These are phyloP conservation scores for Closterium sp. DNA, from an alignment of 139 green algal species.

Conservation along the genomic window DNA sequence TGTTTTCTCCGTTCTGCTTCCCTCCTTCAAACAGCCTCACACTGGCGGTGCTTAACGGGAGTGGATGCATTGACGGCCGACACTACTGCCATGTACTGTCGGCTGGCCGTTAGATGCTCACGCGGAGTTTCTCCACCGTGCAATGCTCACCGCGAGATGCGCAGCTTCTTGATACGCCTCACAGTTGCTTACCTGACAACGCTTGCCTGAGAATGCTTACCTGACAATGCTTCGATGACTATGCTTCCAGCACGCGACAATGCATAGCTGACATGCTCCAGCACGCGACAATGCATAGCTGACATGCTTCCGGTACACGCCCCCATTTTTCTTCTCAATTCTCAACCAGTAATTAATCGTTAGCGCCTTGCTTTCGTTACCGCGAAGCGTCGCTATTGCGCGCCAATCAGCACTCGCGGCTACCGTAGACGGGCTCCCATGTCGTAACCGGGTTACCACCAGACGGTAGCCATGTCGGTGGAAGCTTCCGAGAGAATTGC, in stretches of 20 bases:
- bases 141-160: no score
- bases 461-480: background rate
- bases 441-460: background rate
- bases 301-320: background rate
- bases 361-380: background rate
- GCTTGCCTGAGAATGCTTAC: no score
- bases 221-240: no score
- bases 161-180: no score
- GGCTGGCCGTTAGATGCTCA: no score
- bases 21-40: background rate
- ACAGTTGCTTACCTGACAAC: background rate
- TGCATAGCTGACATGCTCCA: background rate
- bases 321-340: background rate
- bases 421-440: background rate
- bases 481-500: background rate
- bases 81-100: no score
- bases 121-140: no score
- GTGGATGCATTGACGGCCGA: no score
- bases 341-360: background rate
- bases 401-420: background rate
- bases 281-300: no score
- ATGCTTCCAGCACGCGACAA: background rate
- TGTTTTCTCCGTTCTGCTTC: background rate
- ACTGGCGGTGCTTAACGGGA: background rate
- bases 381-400: background rate